Evolutionary conservation across 768 basidiomycete species (phyloP).

Genomic region (Lactarius hengduanensis): DNA sequence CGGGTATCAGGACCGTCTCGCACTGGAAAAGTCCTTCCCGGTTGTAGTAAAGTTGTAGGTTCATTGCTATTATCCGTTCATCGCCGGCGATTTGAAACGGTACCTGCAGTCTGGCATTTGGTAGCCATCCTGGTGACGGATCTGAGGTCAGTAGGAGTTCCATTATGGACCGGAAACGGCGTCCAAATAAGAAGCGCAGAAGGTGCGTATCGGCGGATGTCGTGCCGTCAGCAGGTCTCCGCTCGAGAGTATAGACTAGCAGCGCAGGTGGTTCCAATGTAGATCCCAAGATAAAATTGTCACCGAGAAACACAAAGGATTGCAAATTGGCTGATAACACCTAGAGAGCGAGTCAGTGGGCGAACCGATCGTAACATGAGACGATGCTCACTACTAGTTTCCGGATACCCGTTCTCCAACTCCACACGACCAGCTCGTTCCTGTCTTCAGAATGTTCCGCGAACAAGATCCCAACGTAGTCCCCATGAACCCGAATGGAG

Average conservation of each 20-base stretch:
- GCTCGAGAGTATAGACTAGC: slow-evolving; percentile 24
- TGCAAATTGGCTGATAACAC: background rate
- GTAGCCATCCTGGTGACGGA: slow-evolving; percentile 18
- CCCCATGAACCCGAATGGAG: slow-evolving; percentile 22
- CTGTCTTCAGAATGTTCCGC: background rate
- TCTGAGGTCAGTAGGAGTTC: slow-evolving; percentile 17
- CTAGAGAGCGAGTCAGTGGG: slow-evolving; percentile 3
- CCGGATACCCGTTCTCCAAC: slow-evolving; percentile 26
- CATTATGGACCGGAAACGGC: background rate
- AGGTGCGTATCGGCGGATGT: background rate
- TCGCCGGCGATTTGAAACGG: slow-evolving; percentile 26
- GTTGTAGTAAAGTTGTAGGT: background rate
- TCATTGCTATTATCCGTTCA: slow-evolving; percentile 18
- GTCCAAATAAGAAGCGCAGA: slow-evolving; percentile 17
- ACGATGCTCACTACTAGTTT: slow-evolving; percentile 19
- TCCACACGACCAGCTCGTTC: slow-evolving; percentile 24
- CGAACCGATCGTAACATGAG: background rate
- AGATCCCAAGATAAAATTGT: slow-evolving; percentile 14
- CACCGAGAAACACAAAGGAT: slow-evolving; percentile 23
- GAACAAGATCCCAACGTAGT: slow-evolving; percentile 25
- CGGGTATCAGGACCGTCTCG: slow-evolving; percentile 18
- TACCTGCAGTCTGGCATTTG: slow-evolving; percentile 30
- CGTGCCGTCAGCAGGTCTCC: background rate
- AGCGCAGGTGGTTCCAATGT: slow-evolving; percentile 20
- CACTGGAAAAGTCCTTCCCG: too few relatives aligned